Conservation (phyloP, 768 basidiomycete species). For the Leucosporidium creatinivorum region DNA sequence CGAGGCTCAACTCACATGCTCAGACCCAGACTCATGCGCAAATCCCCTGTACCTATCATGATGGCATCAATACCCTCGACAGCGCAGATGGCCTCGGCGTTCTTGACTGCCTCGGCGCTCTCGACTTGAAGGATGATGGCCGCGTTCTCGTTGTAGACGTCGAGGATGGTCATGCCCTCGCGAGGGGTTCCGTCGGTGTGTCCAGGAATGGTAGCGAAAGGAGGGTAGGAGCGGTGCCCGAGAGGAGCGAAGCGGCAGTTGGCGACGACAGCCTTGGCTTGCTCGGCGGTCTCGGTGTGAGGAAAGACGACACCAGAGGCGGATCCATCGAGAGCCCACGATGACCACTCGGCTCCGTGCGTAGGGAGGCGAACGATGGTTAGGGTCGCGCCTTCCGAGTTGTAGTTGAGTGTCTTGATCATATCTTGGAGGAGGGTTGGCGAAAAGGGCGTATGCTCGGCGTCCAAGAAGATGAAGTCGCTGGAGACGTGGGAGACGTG, state of each 20-base stretch:
- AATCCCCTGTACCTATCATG: not conserved
- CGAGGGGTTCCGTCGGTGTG: not conserved
- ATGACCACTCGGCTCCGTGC: not conserved
- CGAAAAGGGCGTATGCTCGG: not conserved
- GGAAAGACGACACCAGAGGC: not conserved
- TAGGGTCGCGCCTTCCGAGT: not conserved
- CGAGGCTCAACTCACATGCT: too few relatives aligned
- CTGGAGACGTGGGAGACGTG: too few relatives aligned
- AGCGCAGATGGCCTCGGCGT: not conserved
- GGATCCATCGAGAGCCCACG: not conserved
- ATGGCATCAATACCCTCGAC: not conserved
- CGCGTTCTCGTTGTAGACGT: not conserved
- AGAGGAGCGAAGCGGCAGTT: not conserved
- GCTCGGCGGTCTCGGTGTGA: not conserved
- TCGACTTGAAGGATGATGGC: not conserved
- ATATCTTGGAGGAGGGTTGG: not conserved
- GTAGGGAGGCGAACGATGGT: not conserved
- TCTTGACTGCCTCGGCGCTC: not conserved
- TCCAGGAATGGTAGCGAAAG: not conserved
- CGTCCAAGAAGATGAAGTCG: not conserved
- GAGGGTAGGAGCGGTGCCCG: not conserved
- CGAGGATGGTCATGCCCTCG: not conserved
- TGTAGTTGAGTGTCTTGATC: not conserved
- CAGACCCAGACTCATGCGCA: not conserved
- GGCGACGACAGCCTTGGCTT: not conserved